Evolutionary conservation across 352 stramenopile species (phyloP).

Genomic region (Peronospora destructor): DNA sequence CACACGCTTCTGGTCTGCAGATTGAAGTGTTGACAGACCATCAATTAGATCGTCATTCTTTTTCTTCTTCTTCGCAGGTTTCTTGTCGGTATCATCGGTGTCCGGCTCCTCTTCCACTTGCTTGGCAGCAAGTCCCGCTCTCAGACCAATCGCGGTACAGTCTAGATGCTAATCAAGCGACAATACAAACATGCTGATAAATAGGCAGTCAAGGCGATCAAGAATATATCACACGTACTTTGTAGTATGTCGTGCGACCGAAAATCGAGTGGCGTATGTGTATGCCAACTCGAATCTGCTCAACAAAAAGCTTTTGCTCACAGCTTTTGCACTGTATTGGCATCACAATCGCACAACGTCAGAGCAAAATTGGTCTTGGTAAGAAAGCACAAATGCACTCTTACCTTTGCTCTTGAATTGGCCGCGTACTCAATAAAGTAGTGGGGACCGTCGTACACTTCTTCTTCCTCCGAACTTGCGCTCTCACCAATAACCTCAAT

Average conservation of each 20-base stretch:
- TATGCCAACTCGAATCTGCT: constrained; percentile 46
- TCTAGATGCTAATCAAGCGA: constrained; percentile 29
- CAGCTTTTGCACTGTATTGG: constrained; percentile 66
- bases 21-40: constrained; percentile 36
- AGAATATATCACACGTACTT: constrained; percentile 33
- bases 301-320: constrained; percentile 48
- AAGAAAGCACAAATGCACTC: not conserved
- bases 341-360: constrained; percentile 3
- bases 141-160: constrained; percentile 24
- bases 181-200: constrained; percentile 4
- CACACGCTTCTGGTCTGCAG: constrained; percentile 42
- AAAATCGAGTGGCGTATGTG: constrained; percentile 73
- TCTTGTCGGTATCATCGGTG: constrained; percentile 9
- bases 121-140: constrained; percentile 13
- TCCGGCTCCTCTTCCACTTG: constrained; percentile 14
- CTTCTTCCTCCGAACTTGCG: constrained; percentile 25
- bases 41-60: constrained; percentile 34
- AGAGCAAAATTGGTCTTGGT: not conserved
- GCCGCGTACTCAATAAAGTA: constrained; percentile 69
- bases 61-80: constrained; percentile 10
- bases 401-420: constrained; percentile 54
- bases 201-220: not conserved
- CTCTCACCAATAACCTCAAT: constrained; percentile 31
- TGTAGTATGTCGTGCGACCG: constrained; percentile 73
- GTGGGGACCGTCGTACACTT: constrained; percentile 39